Conservation (phyloP, 2,329 filamentous ascomycete genomes). For the Phialophora chinensis region DNA sequence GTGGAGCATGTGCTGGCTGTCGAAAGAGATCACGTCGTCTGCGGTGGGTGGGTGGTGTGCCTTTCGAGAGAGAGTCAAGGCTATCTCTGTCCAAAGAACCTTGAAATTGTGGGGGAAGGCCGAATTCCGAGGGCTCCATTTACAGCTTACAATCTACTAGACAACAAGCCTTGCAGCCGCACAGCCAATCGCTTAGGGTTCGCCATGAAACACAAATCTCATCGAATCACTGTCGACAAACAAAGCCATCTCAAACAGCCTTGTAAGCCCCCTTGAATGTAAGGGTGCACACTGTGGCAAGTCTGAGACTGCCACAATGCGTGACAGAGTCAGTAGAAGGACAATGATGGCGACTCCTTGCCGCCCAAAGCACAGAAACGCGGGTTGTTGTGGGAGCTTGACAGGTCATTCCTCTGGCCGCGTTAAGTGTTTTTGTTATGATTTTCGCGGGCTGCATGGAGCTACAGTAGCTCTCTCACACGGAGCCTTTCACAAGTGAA, state of each 20-base stretch:
- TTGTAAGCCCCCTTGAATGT: neutral
- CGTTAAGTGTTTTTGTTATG: slow-evolving; percentile 37
- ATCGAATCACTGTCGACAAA: slow-evolving; percentile 29
- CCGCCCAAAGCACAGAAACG: slow-evolving; percentile 20
- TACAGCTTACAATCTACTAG: neutral
- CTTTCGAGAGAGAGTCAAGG: neutral
- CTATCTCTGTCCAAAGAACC: no score
- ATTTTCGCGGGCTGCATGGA: slow-evolving; percentile 8
- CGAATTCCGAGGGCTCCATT: slow-evolving; percentile 8
- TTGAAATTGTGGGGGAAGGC: slow-evolving; percentile 4
- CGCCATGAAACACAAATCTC: slow-evolving; percentile 20
- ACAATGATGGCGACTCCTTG: slow-evolving; percentile 20
- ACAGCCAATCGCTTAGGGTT: slow-evolving; percentile 9
- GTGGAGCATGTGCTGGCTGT: slow-evolving; percentile 30
- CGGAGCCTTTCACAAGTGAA: neutral
- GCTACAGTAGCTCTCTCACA: neutral
- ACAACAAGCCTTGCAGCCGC: slow-evolving; percentile 9
- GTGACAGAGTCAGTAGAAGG: slow-evolving; percentile 3
- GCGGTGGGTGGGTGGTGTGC: neutral
- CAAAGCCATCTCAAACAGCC: slow-evolving; percentile 29
- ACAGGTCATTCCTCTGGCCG: slow-evolving; percentile 28
- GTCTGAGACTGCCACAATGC: slow-evolving; percentile 19
- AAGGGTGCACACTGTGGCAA: slow-evolving; percentile 4
- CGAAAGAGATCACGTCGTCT: neutral
- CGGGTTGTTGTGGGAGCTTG: slow-evolving; percentile 12